Base-by-base conservation (phyloP, 345 rosid genomes). In the Aquilaria malaccensis region DNA sequence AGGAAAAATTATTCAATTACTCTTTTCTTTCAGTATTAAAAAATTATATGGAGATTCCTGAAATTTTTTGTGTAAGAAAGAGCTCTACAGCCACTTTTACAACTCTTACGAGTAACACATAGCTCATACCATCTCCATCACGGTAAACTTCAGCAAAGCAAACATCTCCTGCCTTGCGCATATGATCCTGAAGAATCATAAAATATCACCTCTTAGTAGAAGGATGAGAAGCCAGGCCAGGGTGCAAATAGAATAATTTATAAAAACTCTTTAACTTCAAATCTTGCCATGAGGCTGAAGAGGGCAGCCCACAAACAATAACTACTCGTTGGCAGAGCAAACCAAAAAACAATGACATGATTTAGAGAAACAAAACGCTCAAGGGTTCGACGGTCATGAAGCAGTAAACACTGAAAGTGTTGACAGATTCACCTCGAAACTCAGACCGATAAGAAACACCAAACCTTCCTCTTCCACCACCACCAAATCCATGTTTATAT, bases 101-200 rank as follows among this genome's bases (percentile, higher is more conserved):
- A 37, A 37, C 7, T 3, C 43, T 37, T 37, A 32, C 49, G 52
- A 61, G 41, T 55, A 22, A 22, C 22, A 22, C 22, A 41, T 31
- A 45, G 29, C 46, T 56, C 72, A 59, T 69, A 76, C 80, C 80
- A 76, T 76, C 69, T 61, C 68, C 58, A 50, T 76, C 74, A 55
- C 63, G 66, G 45, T 72, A 61, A 72, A 76, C 75, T 52, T 72
- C 80, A 5, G 76, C 69, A 64, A 76, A 76, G 56, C 80, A 76
- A 43, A 76, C 80, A 65, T 75, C 74, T 3, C 80, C 80, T 48
- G 80, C 80, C 50, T 68, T 76, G 29, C 71, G 63, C 80, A 76
- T 76, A 58, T 76, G 74, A 62, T 76, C 80, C 80, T 76, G 72
- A 50, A 61, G 43, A 37, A 37, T 22, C 22, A 48, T 47, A 54